These are phyloP conservation scores for Boletus fagicola DNA, from an alignment of 768 basidiomycete genomes.

Conservation along the genomic window DNA sequence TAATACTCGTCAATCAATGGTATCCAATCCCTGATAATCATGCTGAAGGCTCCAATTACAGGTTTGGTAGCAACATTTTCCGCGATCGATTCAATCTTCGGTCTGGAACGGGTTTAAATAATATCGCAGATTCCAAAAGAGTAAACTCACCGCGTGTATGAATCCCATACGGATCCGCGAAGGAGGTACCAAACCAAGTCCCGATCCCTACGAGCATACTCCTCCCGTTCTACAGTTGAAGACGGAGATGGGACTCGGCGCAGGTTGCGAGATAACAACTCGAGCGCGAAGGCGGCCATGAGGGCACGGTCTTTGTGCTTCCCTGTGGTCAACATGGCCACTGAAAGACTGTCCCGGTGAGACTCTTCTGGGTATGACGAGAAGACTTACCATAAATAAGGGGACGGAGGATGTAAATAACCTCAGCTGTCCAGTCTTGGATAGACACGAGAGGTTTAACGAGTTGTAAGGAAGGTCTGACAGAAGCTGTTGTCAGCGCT, in stretches of 20 bases:
- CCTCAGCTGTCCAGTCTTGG: slow-evolving; percentile 74
- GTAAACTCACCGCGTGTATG: slow-evolving; percentile 61
- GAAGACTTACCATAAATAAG: slow-evolving; percentile 65
- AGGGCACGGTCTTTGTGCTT: slow-evolving; percentile 54
- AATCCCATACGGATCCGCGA: slow-evolving; percentile 82
- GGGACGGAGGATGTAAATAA: slow-evolving; percentile 69
- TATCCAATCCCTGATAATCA: slow-evolving; percentile 80
- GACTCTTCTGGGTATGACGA: slow-evolving; percentile 11
- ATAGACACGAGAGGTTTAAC: slow-evolving; percentile 58
- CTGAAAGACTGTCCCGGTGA: slow-evolving; percentile 12
- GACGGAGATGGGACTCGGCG: slow-evolving; percentile 65
- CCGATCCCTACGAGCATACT: slow-evolving; percentile 80
- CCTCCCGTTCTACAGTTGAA: slow-evolving; percentile 63
- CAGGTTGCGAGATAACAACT: slow-evolving; percentile 71
- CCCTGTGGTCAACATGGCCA: slow-evolving; percentile 23
- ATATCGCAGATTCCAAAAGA: not conserved
- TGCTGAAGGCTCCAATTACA: slow-evolving; percentile 64
- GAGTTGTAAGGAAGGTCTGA: slow-evolving; percentile 69
- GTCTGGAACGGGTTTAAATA: slow-evolving; percentile 41
- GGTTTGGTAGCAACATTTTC: slow-evolving; percentile 55
- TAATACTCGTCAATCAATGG: slow-evolving; percentile 88
- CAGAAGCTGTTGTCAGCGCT: slow-evolving; percentile 68
- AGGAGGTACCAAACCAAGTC: slow-evolving; percentile 83
- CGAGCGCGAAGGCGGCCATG: slow-evolving; percentile 60
- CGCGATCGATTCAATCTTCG: slow-evolving; percentile 68